phyloP scores from a whole-genome alignment of 2,329 filamentous ascomycete species.

The Basipetospora chlamydospora region DNA sequence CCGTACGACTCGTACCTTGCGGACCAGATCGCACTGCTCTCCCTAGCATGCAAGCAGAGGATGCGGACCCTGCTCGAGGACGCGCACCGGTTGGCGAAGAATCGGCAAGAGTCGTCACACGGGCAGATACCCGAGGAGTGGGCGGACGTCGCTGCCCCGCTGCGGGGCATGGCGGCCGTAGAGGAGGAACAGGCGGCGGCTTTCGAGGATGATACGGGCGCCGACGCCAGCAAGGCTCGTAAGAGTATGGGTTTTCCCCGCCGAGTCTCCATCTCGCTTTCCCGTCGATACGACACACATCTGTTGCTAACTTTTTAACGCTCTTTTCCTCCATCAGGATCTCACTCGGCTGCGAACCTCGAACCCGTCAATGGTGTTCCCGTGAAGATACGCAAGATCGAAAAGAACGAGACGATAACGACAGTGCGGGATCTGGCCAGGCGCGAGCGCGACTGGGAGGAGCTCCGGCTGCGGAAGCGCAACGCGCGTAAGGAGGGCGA shows the following conservation, averaged over 20 bases:
- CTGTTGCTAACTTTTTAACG: conserved; percentile 8
- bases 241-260: conserved; percentile 39
- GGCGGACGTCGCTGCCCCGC: conserved; percentile 49
- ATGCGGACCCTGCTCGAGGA: conserved; percentile 66
- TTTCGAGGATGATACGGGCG: conserved; percentile 34
- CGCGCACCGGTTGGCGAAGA: conserved; percentile 53
- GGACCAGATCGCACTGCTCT: conserved; percentile 71
- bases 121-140: conserved; percentile 67
- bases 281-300: too few relatives aligned
- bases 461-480: conserved; percentile 53
- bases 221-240: conserved; percentile 36
- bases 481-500: conserved; percentile 46
- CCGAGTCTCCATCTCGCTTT: background rate
- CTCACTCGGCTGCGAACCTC: conserved; percentile 6
- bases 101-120: conserved; percentile 64
- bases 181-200: conserved; percentile 13
- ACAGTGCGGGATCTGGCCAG: conserved; percentile 48
- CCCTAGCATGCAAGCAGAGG: conserved; percentile 69
- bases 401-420: conserved; percentile 32
- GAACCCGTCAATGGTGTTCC: conserved; percentile 24
- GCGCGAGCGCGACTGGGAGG: conserved; percentile 57
- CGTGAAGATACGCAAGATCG: conserved; percentile 31
- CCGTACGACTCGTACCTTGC: conserved; percentile 62
- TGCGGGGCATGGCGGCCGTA: conserved; percentile 23
- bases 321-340: conserved; percentile 4